Percentiles rank a stretch among this genome's conserved stretches.
These are phyloP conservation scores for Ascochyta rabiei DNA, from an alignment of 2,329 filamentous ascomycete genomes.

Conservation along the genomic window DNA sequence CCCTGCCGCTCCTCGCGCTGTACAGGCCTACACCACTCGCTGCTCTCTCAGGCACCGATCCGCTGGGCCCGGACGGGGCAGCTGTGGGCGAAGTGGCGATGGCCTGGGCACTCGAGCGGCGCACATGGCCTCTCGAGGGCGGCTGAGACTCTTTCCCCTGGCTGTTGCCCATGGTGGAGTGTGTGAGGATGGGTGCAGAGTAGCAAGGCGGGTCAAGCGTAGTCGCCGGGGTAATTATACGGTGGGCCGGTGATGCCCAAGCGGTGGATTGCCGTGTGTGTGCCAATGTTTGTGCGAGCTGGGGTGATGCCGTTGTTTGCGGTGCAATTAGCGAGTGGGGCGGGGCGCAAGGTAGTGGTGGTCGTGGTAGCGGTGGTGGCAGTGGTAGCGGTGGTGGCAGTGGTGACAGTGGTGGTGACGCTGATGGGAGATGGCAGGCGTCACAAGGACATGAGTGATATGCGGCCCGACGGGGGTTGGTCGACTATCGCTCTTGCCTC, in stretches of 20 bases:
- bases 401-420: constrained; percentile 3
- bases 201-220: constrained; percentile 7
- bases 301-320: constrained; percentile 21
- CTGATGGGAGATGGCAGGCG: constrained; percentile 37
- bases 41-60: constrained; percentile 37
- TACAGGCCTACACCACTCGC: constrained; percentile 48
- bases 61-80: constrained; percentile 23
- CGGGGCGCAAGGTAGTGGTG: constrained; percentile 4
- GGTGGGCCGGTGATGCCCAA: constrained; percentile 26
- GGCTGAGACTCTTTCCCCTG: constrained; percentile 55
- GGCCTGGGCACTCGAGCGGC: constrained; percentile 42
- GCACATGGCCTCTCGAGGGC: constrained; percentile 44
- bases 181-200: constrained; percentile 7
- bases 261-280: constrained; percentile 12
- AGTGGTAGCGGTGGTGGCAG: neutral
- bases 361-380: neutral
- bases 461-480: constrained; percentile 25
- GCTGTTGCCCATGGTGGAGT: constrained; percentile 53
- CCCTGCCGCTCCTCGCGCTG: constrained; percentile 55
- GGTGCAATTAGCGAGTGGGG: constrained; percentile 21
- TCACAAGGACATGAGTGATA: constrained; percentile 49
- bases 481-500: constrained; percentile 11
- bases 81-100: constrained; percentile 38
- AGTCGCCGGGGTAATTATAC: constrained; percentile 25
- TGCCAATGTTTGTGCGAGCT: constrained; percentile 17